Evolutionary conservation across 1,139 yeast species (phyloP), one percentile per base, ranked within the genome.

Genomic region (Kodamaea derodonti): DNA sequence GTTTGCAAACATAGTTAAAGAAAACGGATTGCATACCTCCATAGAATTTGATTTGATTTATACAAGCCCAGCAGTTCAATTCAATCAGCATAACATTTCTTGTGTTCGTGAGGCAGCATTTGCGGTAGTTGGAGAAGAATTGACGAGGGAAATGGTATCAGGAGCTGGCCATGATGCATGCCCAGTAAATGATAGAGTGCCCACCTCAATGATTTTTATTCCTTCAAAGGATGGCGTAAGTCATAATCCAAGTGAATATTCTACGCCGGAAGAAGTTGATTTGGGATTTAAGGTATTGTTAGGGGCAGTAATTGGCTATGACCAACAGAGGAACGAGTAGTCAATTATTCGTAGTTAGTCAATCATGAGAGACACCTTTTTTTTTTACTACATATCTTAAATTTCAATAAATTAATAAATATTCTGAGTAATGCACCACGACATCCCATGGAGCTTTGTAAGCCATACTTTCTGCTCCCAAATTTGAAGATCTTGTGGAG

Each of bases 151-250:
- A 24, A 75, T 82, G 33, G 69, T 72, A 30, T 75, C 83, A 46
- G 88, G 88, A 24, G 86, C 87, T 3, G 87, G 85, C 14, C 88
- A 82, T 49, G 90, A 82, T 50, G 75, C 84, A 3, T 79, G 86
- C 46, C 68, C 75, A 23, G 75, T 83, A 4, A 66, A 75, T 22
- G 47, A 59, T 7, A 65, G 69, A 31, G 71, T 76, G 24, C 88
- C 90, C 17, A 80, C 88, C 0, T 75, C 85, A 1, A 82, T 82
- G 88, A 75, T 82, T 20, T 82, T 82, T 54, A 78, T 80, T 47
- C 88, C 90, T 6, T 75, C 84, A 20, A 73, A 62, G 47, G 80
- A 78, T 49, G 88, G 88, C n/a, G 65, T 82, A 27, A 73, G 81
- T 18, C 88, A 82, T 55, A 79, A 78, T 51, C 84, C 83, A 7